Conservation (phyloP, 441 rosid genomes). For the Adansonia gregorii region DNA sequence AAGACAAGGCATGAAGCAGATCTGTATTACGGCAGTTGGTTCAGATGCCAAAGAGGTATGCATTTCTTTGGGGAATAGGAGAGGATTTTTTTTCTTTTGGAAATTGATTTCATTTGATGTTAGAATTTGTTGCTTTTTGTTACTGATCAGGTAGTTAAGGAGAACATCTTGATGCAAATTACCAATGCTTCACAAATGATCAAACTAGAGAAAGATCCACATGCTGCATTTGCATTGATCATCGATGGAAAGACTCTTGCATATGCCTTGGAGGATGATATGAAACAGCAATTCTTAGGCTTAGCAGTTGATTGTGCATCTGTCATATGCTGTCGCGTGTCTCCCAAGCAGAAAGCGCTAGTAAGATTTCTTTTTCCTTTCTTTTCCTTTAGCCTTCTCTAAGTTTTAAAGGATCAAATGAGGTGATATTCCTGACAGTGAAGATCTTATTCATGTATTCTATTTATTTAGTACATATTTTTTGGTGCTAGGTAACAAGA, state of each 20-base stretch:
- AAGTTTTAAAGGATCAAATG: neutral
- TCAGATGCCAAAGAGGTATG: constrained; percentile 71
- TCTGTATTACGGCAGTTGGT: constrained; percentile 58
- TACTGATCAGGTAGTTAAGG: constrained; percentile 70
- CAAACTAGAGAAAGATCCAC: constrained; percentile 93
- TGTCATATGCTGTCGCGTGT: constrained; percentile 96
- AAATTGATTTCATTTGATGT: constrained; percentile 39
- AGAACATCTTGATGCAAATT: constrained; percentile 70
- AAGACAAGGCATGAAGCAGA: constrained; percentile 93
- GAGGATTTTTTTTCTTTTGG: constrained; percentile 19
- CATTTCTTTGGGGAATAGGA: constrained; percentile 31
- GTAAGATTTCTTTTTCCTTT: constrained; percentile 42
- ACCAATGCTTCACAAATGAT: constrained; percentile 90
- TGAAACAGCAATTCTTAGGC: constrained; percentile 81
- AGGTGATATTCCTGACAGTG: neutral
- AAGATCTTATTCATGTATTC: constrained; percentile 6
- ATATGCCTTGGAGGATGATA: constrained; percentile 82
- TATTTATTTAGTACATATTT: constrained; percentile 13
- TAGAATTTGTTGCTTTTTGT: constrained; percentile 38
- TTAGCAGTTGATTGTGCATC: constrained; percentile 95
- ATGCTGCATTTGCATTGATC: constrained; percentile 93
- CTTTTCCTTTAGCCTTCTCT: constrained; percentile 5
- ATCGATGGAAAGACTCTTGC: constrained; percentile 90
- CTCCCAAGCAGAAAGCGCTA: constrained; percentile 99
- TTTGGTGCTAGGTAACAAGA: constrained; percentile 71